phyloP scores from a whole-genome alignment of 2,329 filamentous ascomycete genomes.

The Westerdykella aurantiaca region DNA sequence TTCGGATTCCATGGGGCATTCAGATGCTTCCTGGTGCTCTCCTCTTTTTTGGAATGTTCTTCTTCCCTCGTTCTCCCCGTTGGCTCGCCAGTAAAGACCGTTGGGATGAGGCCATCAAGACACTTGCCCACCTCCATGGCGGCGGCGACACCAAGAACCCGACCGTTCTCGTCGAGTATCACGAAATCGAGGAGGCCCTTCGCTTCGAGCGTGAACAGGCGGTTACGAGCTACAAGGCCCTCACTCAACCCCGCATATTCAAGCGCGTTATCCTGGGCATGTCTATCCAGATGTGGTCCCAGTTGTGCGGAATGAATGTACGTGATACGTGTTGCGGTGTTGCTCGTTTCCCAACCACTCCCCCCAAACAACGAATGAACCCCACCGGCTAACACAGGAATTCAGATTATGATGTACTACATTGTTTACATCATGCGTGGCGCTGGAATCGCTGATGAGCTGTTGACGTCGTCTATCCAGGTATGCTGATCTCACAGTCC shows the following conservation, averaged over 20 bases:
- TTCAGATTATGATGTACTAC: slow-evolving; percentile 42
- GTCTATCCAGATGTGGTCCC: slow-evolving; percentile 55
- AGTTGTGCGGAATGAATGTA: slow-evolving; percentile 57
- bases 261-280: slow-evolving; percentile 55
- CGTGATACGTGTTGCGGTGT: slow-evolving; percentile 9
- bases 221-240: slow-evolving; percentile 45
- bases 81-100: slow-evolving; percentile 65
- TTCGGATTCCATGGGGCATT: slow-evolving; percentile 41
- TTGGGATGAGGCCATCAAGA: slow-evolving; percentile 58
- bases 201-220: slow-evolving; percentile 51
- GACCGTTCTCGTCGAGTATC: slow-evolving; percentile 58
- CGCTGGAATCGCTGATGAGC: slow-evolving; percentile 51
- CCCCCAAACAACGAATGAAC: not conserved
- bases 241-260: slow-evolving; percentile 49
- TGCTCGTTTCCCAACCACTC: slow-evolving; percentile 1
- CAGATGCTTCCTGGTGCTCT: slow-evolving; percentile 39
- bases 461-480: slow-evolving; percentile 55
- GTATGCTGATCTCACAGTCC: too few relatives aligned
- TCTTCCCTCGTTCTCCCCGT: slow-evolving; percentile 51
- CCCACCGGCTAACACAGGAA: not conserved
- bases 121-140: slow-evolving; percentile 53
- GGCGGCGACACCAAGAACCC: slow-evolving; percentile 52
- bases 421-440: slow-evolving; percentile 58
- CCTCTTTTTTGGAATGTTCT: slow-evolving; percentile 38
- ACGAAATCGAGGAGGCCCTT: slow-evolving; percentile 54